Conservation (phyloP, 345 rosid genomes). For the Stellera chamaejasme region DNA sequence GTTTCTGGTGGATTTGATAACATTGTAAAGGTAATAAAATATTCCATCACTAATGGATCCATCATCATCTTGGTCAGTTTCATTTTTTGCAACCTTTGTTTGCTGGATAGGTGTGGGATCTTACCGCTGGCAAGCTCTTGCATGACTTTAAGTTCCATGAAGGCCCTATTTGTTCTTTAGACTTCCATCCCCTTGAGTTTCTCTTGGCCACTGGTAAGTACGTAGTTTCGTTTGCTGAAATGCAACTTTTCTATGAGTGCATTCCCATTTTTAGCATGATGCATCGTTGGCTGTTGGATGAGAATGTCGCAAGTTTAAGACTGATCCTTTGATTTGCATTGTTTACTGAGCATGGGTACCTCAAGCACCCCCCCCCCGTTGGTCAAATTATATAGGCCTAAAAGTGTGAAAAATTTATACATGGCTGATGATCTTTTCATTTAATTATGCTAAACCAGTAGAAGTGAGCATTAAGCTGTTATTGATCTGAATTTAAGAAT, state of each 20-base stretch:
- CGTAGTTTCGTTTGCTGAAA: background rate
- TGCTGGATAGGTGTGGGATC: constrained; percentile 66
- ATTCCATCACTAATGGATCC: constrained; percentile 4
- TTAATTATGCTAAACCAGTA: too few relatives aligned
- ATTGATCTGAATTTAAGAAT: too few relatives aligned
- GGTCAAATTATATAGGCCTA: too few relatives aligned
- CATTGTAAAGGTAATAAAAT: constrained; percentile 64
- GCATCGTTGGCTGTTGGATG: background rate
- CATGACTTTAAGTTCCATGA: constrained; percentile 95
- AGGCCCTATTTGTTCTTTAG: constrained; percentile 70
- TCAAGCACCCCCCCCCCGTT: too few relatives aligned
- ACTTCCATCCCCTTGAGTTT: constrained; percentile 96
- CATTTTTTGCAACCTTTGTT: constrained; percentile 2
- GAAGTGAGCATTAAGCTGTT: too few relatives aligned
- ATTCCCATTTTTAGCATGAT: background rate
- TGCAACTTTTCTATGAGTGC: constrained; percentile 1
- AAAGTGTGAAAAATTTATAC: too few relatives aligned
- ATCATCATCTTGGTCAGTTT: background rate
- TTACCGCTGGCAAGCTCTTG: constrained; percentile 96
- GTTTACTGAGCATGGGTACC: too few relatives aligned
- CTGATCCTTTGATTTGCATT: too few relatives aligned
- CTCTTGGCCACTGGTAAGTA: constrained; percentile 90
- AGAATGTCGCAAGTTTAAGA: background rate
- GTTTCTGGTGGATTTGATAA: constrained; percentile 97
- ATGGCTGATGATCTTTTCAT: too few relatives aligned